Evolutionary conservation across 2,329 filamentous ascomycete genomes (phyloP).

Genomic region (Polychaeton citri): DNA sequence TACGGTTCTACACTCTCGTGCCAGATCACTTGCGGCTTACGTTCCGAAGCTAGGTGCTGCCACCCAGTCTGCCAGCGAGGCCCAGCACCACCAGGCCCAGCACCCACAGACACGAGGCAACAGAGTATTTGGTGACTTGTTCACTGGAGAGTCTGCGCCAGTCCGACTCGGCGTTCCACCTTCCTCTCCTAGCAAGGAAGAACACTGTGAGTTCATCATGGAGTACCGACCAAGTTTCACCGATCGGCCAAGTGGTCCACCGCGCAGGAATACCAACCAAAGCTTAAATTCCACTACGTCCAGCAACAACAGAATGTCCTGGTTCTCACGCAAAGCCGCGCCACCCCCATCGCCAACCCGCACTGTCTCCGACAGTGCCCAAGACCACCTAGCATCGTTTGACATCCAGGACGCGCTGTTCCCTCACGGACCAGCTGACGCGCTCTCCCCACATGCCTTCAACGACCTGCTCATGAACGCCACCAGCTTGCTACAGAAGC

Average conservation of each 20-base stretch:
- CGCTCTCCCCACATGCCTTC: constrained; percentile 40
- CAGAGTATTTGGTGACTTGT: constrained; percentile 18
- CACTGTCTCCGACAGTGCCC: constrained; percentile 2
- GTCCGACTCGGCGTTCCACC: constrained; percentile 18
- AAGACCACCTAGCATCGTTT: constrained; percentile 41
- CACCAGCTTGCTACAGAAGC: constrained; percentile 38
- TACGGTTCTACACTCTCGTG: constrained; percentile 16
- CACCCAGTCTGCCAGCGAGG: background rate
- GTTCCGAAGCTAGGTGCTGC: constrained; percentile 11
- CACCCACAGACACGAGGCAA: constrained; percentile 7
- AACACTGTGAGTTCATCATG: constrained; percentile 21
- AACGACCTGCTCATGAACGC: constrained; percentile 44
- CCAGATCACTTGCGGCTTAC: constrained; percentile 17
- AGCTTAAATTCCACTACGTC: constrained; percentile 2
- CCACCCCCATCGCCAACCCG: constrained; percentile 3
- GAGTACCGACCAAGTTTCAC: constrained; percentile 22
- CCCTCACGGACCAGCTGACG: constrained; percentile 35
- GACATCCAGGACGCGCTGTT: constrained; percentile 43
- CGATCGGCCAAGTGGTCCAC: constrained; percentile 11
- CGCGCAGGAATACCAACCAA: constrained; percentile 5
- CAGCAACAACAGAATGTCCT: constrained; percentile 9
- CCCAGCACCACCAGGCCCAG: constrained; percentile 6
- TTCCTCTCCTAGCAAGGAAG: constrained; percentile 16
- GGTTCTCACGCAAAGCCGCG: constrained; percentile 19
- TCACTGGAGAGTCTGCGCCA: constrained; percentile 21